Evolutionary conservation across 306 rosid species (phyloP).

Genomic region (Trichosanthes truncata): DNA sequence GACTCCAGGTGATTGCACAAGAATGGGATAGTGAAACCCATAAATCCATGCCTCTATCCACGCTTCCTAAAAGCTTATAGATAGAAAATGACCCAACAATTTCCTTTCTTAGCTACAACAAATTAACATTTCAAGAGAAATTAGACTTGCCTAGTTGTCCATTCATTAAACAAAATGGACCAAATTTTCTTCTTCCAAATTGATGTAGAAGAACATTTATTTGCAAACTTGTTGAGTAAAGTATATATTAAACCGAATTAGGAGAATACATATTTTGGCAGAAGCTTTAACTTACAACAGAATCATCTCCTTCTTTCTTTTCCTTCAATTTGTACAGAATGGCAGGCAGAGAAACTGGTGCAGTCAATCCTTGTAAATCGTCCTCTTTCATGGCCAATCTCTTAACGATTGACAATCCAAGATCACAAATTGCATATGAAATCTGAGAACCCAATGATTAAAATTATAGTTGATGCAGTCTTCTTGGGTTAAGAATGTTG

Average conservation of each 20-base stretch:
- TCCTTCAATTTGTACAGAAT: slow-evolving; percentile 61
- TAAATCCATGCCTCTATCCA: background rate
- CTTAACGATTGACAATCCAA: slow-evolving; percentile 72
- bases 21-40: background rate
- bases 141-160: background rate
- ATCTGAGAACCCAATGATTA: slow-evolving; percentile 42
- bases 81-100: background rate
- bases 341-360: slow-evolving; percentile 49
- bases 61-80: background rate
- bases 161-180: background rate
- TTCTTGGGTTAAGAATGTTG: background rate
- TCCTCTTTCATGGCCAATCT: slow-evolving; percentile 49
- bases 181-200: background rate
- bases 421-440: slow-evolving; percentile 85
- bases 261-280: background rate
- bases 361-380: slow-evolving; percentile 44
- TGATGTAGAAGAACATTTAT: background rate
- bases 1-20: background rate
- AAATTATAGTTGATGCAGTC: background rate
- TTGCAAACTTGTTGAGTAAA: background rate
- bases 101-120: background rate
- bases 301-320: slow-evolving; percentile 61
- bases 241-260: background rate
- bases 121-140: background rate
- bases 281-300: slow-evolving; percentile 39